Evolutionary conservation across 2,329 filamentous ascomycete genomes (phyloP), one percentile per base, ranked within the genome.

Genomic region (Botrytis medusae): DNA sequence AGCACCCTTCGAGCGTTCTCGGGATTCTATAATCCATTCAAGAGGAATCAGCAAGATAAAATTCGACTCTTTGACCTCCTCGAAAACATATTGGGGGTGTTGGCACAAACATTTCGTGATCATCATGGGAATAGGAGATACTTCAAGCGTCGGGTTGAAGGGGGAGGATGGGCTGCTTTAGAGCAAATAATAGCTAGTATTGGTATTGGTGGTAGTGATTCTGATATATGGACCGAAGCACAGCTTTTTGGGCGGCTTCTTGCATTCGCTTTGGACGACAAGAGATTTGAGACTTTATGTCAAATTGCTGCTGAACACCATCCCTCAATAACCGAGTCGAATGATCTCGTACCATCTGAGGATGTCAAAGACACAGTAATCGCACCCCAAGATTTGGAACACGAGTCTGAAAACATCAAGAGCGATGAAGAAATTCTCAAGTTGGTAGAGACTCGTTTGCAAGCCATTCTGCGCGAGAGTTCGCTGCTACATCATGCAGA

Each of bases 111-210:
- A 54, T 87, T 99, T 76, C 88, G 90, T 71, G 90, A 90, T 63
- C 94, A 98, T 82, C 87, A 91, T 64, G 95, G 95, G 32, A 99
- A 98, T 83, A 89, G 91, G 79, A 89, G 93, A 77, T 98, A 95
- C 84, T 98, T 98, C 81, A 88, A 90, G 74, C 91, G 90, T 77
- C 87, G 90, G 77, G 89, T 97, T 44, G 88, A 93, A 74, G 90
- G 89, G 34, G 92, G 91, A 73, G 94, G 95, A 5, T 97, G 94
- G 91, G 87, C 90, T 76, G 88, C 90, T 12, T 82, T 98, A 72
- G 91, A 96, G 79, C 89, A 93, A 79, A 89, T 88, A 9, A 87
- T 95, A 83, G 88, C 88, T 75, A 90, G 89, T 81, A 90, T 91
- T 81, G 89, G 92, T 48, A 83, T 90, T 71, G 86, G 91, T 71